phyloP scores from a whole-genome alignment of 768 basidiomycete species.

The Collybiopsis confluens region DNA sequence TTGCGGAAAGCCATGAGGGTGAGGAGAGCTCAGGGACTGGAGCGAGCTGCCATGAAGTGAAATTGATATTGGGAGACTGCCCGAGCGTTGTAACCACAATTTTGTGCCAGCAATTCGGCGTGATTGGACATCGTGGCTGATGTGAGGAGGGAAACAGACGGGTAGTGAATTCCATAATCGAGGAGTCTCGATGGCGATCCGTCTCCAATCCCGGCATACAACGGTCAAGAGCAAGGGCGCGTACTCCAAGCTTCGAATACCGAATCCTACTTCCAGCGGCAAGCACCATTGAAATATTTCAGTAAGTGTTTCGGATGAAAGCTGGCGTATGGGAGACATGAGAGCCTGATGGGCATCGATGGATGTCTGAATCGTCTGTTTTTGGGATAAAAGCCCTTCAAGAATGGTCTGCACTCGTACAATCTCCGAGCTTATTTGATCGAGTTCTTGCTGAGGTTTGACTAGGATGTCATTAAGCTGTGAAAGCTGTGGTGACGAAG shows the following conservation, averaged over 20 bases:
- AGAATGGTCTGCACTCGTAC: neutral
- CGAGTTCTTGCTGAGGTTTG: neutral
- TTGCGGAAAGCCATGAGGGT: neutral
- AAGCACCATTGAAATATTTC: conserved; percentile 25
- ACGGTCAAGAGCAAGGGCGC: conserved; percentile 21
- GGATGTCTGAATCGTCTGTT: neutral
- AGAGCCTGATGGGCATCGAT: conserved; percentile 20
- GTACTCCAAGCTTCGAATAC: conserved; percentile 13
- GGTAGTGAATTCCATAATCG: conserved; percentile 21
- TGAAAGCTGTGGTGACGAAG: neutral
- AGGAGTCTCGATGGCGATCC: conserved; percentile 20
- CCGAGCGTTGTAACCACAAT: neutral
- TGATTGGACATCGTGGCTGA: neutral
- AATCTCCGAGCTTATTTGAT: neutral
- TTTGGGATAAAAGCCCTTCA: neutral
- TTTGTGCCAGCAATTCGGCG: neutral
- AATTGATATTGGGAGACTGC: neutral
- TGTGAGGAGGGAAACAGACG: neutral
- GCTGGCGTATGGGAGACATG: conserved; percentile 17
- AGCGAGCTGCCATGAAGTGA: neutral
- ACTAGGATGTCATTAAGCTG: neutral
- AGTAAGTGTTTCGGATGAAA: conserved; percentile 20
- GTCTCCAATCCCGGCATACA: conserved; percentile 23
- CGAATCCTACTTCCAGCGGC: conserved; percentile 9
- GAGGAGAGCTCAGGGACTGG: neutral